Base-by-base conservation (phyloP, 2,329 filamentous ascomycete species). In the Scytalidium lignicola region DNA sequence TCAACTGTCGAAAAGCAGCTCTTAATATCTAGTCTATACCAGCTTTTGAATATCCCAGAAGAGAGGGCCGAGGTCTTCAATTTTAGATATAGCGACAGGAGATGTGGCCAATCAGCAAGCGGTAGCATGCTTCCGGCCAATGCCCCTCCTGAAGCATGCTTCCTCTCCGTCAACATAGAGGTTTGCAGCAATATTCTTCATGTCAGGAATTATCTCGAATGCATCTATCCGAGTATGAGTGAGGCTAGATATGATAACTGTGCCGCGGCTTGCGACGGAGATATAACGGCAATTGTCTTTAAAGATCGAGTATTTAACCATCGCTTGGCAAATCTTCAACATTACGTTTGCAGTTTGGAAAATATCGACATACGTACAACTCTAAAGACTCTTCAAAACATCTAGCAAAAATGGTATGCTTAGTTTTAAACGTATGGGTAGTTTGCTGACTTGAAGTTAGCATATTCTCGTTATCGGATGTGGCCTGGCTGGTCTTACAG, bases 381-480 rank as follows among this genome's bases (percentile, higher is more conserved):
- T 13, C 26, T n/a, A n/a, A 28, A 28, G 26, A 7, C 7, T 7
- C 26, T 28, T 7, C 26, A 28, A 28, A 7, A 28, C 13, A 7
- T 7, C 7, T 13, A 7, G 13, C 26, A 7, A 28, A 28, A 37
- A 37, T 37, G 32, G 32, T 37, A 37, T 37, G 15, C 12, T 15
- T 4, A 5, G 15, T n/a, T 37, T 17, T 17, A 37, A 13, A 37
- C n/a, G 5, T 37, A 37, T 37, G 7, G 26, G 13, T 28, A 15
- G 8, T 5, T 17, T 37, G 15, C 32, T 37, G n/a, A 37, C 32
- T 9, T 37, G 32, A 13, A 37, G 15, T 37, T 15, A 55, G 53
- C 53, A 57, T 45, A 47, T 55, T 22, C 49, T 57, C 10, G 49
- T 55, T 18, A 54, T 57, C 12, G 53, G 53, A 12, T 52, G 47